These are phyloP conservation scores for Ophiostoma ulmi DNA, from an alignment of 2,329 filamentous ascomycete species.

Conservation along the genomic window DNA sequence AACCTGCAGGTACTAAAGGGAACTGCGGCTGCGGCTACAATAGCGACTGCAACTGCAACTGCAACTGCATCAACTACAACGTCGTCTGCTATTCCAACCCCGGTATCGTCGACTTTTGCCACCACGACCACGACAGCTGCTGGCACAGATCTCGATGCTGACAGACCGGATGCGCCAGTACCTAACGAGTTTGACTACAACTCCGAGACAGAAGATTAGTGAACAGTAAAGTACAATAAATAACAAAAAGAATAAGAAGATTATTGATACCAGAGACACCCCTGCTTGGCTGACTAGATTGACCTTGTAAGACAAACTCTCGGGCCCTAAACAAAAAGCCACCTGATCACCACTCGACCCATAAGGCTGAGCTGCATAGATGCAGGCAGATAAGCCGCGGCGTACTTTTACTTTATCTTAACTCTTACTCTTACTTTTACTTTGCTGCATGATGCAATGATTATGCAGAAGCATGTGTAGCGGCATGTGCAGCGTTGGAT, in stretches of 20 bases:
- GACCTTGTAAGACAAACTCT: background rate
- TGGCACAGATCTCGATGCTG: background rate
- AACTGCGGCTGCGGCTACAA: background rate
- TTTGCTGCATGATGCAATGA: background rate
- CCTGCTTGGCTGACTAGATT: background rate
- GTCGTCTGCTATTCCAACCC: background rate
- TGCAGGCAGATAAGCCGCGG: background rate
- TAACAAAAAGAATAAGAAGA: background rate
- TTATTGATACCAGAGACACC: background rate
- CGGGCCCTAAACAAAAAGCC: background rate
- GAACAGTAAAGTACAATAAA: background rate
- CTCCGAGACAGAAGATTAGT: slow-evolving; percentile 29
- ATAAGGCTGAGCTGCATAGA: slow-evolving; percentile 3
- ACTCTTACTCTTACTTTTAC: background rate
- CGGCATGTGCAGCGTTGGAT: background rate
- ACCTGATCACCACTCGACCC: background rate
- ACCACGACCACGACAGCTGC: background rate
- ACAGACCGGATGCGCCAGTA: slow-evolving; percentile 28
- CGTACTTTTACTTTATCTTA: background rate
- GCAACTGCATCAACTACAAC: background rate
- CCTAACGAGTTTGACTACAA: slow-evolving; percentile 34
- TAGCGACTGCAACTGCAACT: background rate
- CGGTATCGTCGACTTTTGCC: background rate
- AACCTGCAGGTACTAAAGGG: slow-evolving; percentile 9
- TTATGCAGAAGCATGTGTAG: background rate